Conservation (phyloP, 1,284 basidiomycete species). For the Ganoderma sp. region DNA sequence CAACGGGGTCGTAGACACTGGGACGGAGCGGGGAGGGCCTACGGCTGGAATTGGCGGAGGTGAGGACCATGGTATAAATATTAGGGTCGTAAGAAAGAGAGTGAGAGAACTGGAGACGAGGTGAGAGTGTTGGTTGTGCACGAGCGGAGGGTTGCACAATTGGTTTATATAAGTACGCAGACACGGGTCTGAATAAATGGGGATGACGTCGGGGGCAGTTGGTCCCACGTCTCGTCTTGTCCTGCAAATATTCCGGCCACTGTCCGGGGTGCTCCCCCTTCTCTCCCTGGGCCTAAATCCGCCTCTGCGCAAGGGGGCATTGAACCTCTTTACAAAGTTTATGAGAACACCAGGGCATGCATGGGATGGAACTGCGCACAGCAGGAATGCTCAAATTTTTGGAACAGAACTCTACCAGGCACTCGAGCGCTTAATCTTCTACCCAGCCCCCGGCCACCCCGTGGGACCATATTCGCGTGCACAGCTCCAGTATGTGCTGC, state of each 20-base stretch:
- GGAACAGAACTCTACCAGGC: background rate
- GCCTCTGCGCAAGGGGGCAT: background rate
- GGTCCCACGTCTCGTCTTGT: background rate
- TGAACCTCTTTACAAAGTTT: background rate
- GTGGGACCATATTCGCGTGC: background rate
- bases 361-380: background rate
- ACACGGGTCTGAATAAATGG: conserved; percentile 1
- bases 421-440: background rate
- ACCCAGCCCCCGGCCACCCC: background rate
- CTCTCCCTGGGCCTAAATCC: background rate
- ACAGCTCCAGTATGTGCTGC: background rate
- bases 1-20: conserved; percentile 37
- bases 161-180: conserved; percentile 20
- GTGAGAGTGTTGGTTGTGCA: background rate
- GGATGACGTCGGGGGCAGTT: conserved; percentile 16
- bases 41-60: conserved; percentile 35
- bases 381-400: background rate
- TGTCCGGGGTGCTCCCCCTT: conserved; percentile 20
- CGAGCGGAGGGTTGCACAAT: background rate
- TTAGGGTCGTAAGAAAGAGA: conserved; percentile 19
- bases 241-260: background rate
- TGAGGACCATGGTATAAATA: conserved; percentile 37
- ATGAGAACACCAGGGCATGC: background rate
- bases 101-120: background rate
- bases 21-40: conserved; percentile 40